Conservation (phyloP, 2,329 filamentous ascomycete genomes). For the Neopestalotiopsis clavispora region DNA sequence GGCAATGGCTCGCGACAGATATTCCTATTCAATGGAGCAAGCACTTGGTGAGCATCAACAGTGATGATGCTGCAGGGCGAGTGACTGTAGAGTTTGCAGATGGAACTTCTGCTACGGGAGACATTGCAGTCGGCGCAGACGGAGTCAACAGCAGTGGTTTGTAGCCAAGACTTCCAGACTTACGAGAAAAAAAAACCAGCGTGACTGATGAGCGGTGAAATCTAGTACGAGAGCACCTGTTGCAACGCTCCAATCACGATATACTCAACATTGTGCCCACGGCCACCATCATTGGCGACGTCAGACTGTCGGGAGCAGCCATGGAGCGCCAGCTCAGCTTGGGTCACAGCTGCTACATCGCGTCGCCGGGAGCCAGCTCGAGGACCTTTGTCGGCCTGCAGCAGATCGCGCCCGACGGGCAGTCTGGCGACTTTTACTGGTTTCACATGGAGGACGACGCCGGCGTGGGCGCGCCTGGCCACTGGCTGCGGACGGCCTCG, state of each 20-base stretch:
- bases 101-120: constrained; percentile 28
- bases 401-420: constrained; percentile 23
- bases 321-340: constrained; percentile 33
- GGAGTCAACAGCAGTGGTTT: constrained; percentile 28
- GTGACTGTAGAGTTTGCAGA: constrained; percentile 32
- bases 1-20: constrained; percentile 31
- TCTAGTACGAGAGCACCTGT: constrained; percentile 23
- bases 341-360: constrained; percentile 29
- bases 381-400: constrained; percentile 32
- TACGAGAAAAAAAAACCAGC: too few relatives aligned
- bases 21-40: constrained; percentile 34
- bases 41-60: constrained; percentile 24
- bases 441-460: constrained; percentile 26
- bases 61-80: constrained; percentile 15
- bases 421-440: constrained; percentile 36
- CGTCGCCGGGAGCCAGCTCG: neutral
- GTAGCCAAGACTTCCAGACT: neutral
- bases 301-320: constrained; percentile 26
- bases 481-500: constrained; percentile 70
- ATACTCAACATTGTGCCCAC: constrained; percentile 7
- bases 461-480: constrained; percentile 73
- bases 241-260: neutral
- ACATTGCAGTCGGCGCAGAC: constrained; percentile 35
- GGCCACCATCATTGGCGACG: constrained; percentile 27
- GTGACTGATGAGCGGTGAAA: neutral